Evolutionary conservation across 257 asterid genomes (phyloP), one percentile per base, ranked within the genome.

Genomic region (Plantago ovata): DNA sequence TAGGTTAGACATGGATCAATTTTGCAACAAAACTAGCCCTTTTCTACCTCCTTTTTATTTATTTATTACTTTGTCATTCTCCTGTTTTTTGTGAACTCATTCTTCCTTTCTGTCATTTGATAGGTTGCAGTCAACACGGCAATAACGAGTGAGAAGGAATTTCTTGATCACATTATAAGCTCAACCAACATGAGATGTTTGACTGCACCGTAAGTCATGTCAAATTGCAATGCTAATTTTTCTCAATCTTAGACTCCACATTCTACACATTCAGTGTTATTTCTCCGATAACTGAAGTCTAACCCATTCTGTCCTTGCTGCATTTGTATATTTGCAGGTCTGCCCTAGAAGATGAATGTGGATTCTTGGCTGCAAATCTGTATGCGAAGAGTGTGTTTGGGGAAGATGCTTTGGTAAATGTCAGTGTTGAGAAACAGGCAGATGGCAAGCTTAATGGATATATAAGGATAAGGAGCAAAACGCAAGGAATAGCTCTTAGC

Each of bases 161-260:
- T 93, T 55, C 97, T 93, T 14, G 95, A 86, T 54, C 99, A 93
- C 69, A 89, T 93, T 28, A 84, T 93, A 64, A 86, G 72, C 58
- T 89, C 99, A n/a, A 93, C 99, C 74, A 93, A 93, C 80, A 86
- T 93, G 99, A 89, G 76, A 74, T 93, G 99, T 80, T 81, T 93
- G 67, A 89, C 99, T 40, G 89, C 92, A 10, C 77, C 22, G 99
- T 93, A 73, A 82, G 99, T 78, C 54, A 41, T 56, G 50, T 50
- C 14, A 13, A 16, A 13, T 50, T 16, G 33, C 38, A 20, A 14
- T 10, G 7, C 16, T 50, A 11, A 36, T 50, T 50, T 50, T 50
- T 50, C 38, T 50, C 56, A 11, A 10, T n/a, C n/a, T 36, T n/a
- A n/a, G n/a, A n/a, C n/a, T 0, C 14, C 16, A 21, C 24, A 48